A percentile compares a stretch with the other conserved stretches of the same genome.
phyloP scores from a whole-genome alignment of 306 rosid genomes.

The Betula pendula region DNA sequence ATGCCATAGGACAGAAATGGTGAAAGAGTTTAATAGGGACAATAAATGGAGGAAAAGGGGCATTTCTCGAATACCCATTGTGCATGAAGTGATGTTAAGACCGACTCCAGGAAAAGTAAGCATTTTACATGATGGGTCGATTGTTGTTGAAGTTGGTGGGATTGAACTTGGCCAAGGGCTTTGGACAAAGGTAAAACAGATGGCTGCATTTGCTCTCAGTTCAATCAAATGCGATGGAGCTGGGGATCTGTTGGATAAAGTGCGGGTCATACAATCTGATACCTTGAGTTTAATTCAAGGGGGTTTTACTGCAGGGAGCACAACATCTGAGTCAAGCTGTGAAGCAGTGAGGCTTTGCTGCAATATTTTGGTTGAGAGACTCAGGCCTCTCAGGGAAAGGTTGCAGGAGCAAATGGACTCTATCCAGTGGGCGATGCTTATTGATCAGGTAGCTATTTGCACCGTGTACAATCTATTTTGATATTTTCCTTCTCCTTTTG shows the following conservation, averaged over 20 bases:
- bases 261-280: constrained; percentile 81
- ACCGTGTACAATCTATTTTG: not conserved
- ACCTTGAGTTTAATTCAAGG: constrained; percentile 83
- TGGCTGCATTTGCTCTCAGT: constrained; percentile 73
- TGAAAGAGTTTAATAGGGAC: constrained; percentile 58
- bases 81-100: constrained; percentile 39
- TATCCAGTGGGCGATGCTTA: constrained; percentile 73
- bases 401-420: constrained; percentile 58
- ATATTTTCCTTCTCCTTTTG: not conserved
- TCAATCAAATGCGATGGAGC: constrained; percentile 54
- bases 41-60: constrained; percentile 83
- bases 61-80: constrained; percentile 71
- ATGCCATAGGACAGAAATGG: constrained; percentile 48
- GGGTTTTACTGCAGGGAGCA: constrained; percentile 85
- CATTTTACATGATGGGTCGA: constrained; percentile 70
- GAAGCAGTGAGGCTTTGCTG: constrained; percentile 83
- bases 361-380: constrained; percentile 73
- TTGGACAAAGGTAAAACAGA: constrained; percentile 95
- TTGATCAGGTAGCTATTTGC: constrained; percentile 56
- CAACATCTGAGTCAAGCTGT: constrained; percentile 93
- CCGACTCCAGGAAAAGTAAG: constrained; percentile 86
- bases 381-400: constrained; percentile 57
- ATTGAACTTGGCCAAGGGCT: constrained; percentile 97
- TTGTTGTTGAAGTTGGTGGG: constrained; percentile 91
- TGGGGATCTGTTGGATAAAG: constrained; percentile 50